A percentile compares a stretch with the other conserved stretches of the same genome.
Conservation (phyloP, 495 filamentous ascomycete species). For the Hypoxylon perforatum region DNA sequence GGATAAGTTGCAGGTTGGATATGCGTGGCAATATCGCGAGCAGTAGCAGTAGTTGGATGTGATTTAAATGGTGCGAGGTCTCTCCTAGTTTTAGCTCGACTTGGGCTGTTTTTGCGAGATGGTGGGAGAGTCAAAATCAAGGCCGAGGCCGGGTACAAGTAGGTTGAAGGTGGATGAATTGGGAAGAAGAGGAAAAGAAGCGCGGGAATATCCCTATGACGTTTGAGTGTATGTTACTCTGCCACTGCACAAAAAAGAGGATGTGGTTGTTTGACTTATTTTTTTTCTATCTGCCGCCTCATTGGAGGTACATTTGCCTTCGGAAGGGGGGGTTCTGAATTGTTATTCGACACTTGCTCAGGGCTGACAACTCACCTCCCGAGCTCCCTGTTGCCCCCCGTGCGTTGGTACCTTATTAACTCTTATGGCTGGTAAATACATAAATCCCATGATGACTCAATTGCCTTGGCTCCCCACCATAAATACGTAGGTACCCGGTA, state of each 20-base stretch:
- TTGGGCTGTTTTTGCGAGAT: constrained; percentile 12
- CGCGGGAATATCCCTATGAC: constrained; percentile 27
- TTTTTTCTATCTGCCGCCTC: constrained; percentile 21
- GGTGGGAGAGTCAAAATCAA: constrained; percentile 12
- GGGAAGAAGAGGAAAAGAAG: constrained; percentile 11
- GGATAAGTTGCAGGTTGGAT: constrained; percentile 26
- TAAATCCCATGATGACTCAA: not conserved
- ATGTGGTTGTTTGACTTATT: constrained; percentile 29
- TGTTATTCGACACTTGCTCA: not conserved
- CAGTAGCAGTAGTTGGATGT: constrained; percentile 12
- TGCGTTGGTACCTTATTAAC: too few species aligned
- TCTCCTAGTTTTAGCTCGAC: constrained; percentile 19
- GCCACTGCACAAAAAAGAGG: constrained; percentile 19
- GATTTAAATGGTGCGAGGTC: constrained; percentile 2
- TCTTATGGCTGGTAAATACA: too few species aligned
- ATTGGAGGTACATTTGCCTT: constrained; percentile 22
- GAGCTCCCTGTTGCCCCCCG: too few species aligned
- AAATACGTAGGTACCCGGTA: not conserved
- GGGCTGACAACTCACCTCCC: constrained; percentile 15
- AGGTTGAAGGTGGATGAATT: constrained; percentile 30
- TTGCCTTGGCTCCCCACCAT: not conserved
- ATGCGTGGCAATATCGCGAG: constrained; percentile 27
- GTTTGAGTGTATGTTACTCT: constrained; percentile 23
- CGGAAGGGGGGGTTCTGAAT: constrained; percentile 13
- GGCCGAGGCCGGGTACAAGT: not conserved